A percentile compares a stretch with the other conserved stretches of the same genome.
phyloP scores from a whole-genome alignment of 495 filamentous ascomycete species.

The Articulospora tetracladia region DNA sequence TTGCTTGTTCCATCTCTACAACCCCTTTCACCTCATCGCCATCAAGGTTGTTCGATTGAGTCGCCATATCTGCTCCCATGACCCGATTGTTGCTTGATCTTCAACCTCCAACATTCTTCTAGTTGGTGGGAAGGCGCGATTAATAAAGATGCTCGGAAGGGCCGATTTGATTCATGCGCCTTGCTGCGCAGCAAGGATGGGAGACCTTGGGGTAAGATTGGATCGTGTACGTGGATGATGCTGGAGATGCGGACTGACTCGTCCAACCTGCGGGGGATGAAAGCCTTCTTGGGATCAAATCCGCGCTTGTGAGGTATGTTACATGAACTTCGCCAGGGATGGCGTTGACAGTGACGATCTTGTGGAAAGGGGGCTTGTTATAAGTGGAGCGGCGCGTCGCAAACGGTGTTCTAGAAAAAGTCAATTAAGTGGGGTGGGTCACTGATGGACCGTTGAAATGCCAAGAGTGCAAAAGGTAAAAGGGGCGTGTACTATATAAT shows the following conservation, averaged over 20 bases:
- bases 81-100: background rate
- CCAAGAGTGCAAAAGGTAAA: background rate
- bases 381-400: background rate
- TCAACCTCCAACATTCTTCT: background rate
- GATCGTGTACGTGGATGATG: background rate
- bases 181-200: background rate
- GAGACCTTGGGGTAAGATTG: constrained; percentile 4
- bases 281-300: background rate
- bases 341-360: background rate
- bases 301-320: background rate
- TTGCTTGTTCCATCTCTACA: background rate
- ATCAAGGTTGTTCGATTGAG: background rate
- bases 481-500: background rate
- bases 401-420: constrained; percentile 9
- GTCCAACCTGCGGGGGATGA: background rate
- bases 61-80: background rate
- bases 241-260: background rate
- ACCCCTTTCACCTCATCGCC: background rate
- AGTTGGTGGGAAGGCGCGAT: background rate
- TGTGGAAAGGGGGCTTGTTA: background rate
- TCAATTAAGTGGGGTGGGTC: constrained; percentile 8
- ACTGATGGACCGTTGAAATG: background rate
- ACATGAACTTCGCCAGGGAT: background rate
- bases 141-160: background rate
- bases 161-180: constrained; percentile 5